These are phyloP conservation scores for Syzygium grande DNA, from an alignment of 345 rosid genomes.

Conservation along the genomic window DNA sequence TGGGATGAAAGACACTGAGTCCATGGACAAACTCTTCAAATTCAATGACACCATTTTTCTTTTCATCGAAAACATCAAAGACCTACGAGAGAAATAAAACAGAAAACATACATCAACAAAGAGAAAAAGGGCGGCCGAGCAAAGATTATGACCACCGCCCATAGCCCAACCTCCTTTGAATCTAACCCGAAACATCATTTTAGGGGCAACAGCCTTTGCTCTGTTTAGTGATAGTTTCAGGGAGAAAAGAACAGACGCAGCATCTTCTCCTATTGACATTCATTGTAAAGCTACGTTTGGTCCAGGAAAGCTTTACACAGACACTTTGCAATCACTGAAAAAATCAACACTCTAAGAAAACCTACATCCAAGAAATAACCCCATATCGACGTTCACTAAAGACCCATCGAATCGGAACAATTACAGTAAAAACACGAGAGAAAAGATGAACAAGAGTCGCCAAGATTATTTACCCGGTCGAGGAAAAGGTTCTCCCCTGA, in stretches of 20 bases:
- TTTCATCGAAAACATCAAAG: constrained; percentile 79
- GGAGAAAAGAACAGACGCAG: no score
- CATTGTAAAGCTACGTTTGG: no score
- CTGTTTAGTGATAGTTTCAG: no score
- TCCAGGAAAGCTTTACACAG: not conserved
- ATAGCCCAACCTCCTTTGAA: not conserved
- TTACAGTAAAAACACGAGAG: not conserved
- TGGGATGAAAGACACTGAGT: constrained; percentile 75
- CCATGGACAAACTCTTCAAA: constrained; percentile 80
- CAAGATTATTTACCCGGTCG: constrained; percentile 52
- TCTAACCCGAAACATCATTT: no score
- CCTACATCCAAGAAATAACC: not conserved
- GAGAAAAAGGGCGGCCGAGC: not conserved
- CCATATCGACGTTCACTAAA: not conserved
- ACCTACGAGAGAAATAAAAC: constrained; percentile 24
- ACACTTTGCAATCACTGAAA: not conserved
- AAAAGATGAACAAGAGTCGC: not conserved
- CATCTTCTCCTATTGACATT: no score
- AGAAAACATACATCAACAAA: not conserved
- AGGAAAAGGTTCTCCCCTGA: constrained; percentile 70
- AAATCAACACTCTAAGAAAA: no score
- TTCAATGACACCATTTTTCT: constrained; percentile 80
- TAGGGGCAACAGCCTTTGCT: no score
- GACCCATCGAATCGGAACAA: not conserved
- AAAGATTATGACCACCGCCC: not conserved